Evolutionary conservation across 768 basidiomycete genomes (phyloP).

Genomic region (Tulasnella sp.): DNA sequence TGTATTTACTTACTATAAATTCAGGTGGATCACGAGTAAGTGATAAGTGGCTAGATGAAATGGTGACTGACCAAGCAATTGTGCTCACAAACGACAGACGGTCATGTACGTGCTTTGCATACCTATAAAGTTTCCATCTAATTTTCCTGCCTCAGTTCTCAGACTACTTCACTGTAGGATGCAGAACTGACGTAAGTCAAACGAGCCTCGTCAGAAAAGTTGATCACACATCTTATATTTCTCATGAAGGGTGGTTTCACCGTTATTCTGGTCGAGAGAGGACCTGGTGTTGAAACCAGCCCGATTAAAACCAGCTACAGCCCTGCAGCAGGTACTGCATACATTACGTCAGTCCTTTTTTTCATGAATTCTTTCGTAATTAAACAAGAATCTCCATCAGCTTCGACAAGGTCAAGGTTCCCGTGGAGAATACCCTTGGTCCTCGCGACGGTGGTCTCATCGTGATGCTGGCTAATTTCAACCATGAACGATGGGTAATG

Average conservation of each 20-base stretch:
- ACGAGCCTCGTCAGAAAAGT: background rate
- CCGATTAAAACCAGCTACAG: slow-evolving; percentile 88
- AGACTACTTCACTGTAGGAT: slow-evolving; percentile 57
- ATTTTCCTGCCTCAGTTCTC: slow-evolving; percentile 17
- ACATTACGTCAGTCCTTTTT: background rate
- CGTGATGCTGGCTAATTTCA: slow-evolving; percentile 69
- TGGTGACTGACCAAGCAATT: no score
- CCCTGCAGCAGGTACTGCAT: slow-evolving; percentile 59
- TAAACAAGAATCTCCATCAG: slow-evolving; percentile 44
- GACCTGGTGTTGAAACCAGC: slow-evolving; percentile 71
- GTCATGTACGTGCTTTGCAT: background rate
- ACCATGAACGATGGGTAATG: slow-evolving; percentile 83
- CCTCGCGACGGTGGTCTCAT: slow-evolving; percentile 60
- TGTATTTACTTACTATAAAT: slow-evolving; percentile 6
- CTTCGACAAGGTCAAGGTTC: slow-evolving; percentile 74
- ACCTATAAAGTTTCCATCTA: background rate
- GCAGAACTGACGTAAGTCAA: no score
- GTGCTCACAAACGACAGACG: background rate
- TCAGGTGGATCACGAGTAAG: slow-evolving; percentile 54
- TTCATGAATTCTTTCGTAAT: slow-evolving; percentile 25
- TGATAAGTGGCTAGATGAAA: background rate
- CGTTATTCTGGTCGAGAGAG: slow-evolving; percentile 72
- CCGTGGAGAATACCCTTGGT: slow-evolving; percentile 77
- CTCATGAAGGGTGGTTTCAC: slow-evolving; percentile 50
- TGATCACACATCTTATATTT: slow-evolving; percentile 20